Base-by-base conservation (phyloP, 192 early-diverging fungal genomes). In the Linnemannia zychae region DNA sequence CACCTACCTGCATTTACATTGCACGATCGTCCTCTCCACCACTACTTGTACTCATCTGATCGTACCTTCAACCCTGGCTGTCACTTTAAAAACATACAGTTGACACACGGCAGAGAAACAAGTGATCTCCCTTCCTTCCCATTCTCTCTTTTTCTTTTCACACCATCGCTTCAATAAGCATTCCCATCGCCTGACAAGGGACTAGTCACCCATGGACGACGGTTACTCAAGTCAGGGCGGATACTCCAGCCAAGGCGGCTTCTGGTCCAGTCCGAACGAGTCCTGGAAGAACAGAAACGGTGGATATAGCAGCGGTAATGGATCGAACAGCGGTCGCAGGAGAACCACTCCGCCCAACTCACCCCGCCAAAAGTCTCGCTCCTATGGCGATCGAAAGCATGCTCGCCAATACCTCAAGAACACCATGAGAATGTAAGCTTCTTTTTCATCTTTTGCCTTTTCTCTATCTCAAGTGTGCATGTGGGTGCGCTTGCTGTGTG, bases 331-430 rank as follows among this genome's bases (percentile, higher is more conserved):
- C 12, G 71, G 76, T 9, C 76, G 81, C 18, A 60, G 77, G 68
- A 74, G 71, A 34, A 76, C 73, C 15, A 85, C 83, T 3, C 83
- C 83, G 12, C 83, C 83, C 5, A 71, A 67, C 37, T 72, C 83
- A 0, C 83, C 83, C 7, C 67, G 78, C 20, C 31, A 72, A 36
- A 85, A 79, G 53, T 28, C 81, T 34, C 83, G 83, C 12, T 85
- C 77, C 38, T 78, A 84, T 71, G 71, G 67, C 52, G 83, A 85
- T 60, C 77, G 83, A 22, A 34, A 52, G 20, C 83, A 85, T 85
- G 83, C 83, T 52, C 77, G 83, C 37, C 77, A 85, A 49, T 85
- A 85, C 36, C 74, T 85, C 67, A 85, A 85, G 65, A 85, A 85
- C 70, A 85, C 78, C 6, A 68, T 73, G 63, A 34, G 83, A 37